phyloP scores from a whole-genome alignment of 352 stramenopile species.

The Pythium aphanidermatum region DNA sequence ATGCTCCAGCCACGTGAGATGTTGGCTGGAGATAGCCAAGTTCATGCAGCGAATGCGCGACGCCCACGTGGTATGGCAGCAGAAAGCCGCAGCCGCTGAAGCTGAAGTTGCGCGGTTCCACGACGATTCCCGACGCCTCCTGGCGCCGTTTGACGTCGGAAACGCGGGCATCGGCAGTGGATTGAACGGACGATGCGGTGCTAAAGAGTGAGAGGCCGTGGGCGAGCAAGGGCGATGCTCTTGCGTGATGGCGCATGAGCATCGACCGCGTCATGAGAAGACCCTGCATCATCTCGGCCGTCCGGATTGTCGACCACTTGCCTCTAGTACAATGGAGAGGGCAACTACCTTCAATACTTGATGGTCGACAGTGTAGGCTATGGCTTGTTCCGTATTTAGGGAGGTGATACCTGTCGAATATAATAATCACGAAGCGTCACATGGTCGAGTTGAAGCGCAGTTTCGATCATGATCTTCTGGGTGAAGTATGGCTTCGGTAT shows the following conservation, averaged over 20 bases:
- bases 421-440: constrained; percentile 15
- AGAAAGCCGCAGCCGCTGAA: constrained; percentile 80
- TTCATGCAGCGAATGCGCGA: constrained; percentile 49
- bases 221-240: constrained; percentile 11
- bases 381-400: background rate
- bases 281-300: too few relatives aligned
- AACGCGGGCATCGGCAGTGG: constrained; percentile 54
- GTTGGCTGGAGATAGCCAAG: constrained; percentile 34
- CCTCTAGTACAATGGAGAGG: too few relatives aligned
- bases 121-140: constrained; percentile 11
- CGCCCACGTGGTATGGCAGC: constrained; percentile 72
- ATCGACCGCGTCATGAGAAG: constrained; percentile 1
- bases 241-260: background rate
- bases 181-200: constrained; percentile 23
- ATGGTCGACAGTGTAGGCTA: too few relatives aligned
- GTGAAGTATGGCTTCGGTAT: constrained; percentile 80
- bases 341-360: too few relatives aligned
- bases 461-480: constrained; percentile 53
- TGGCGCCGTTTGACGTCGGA: constrained; percentile 50
- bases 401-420: constrained; percentile 8
- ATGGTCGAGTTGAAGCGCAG: background rate
- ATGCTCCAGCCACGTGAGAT: constrained; percentile 68
- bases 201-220: too few relatives aligned
- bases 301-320: too few relatives aligned
- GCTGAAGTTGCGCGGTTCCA: constrained; percentile 42